Conservation (phyloP, 2,329 filamentous ascomycete genomes). For the Colletotrichum eremochloae region DNA sequence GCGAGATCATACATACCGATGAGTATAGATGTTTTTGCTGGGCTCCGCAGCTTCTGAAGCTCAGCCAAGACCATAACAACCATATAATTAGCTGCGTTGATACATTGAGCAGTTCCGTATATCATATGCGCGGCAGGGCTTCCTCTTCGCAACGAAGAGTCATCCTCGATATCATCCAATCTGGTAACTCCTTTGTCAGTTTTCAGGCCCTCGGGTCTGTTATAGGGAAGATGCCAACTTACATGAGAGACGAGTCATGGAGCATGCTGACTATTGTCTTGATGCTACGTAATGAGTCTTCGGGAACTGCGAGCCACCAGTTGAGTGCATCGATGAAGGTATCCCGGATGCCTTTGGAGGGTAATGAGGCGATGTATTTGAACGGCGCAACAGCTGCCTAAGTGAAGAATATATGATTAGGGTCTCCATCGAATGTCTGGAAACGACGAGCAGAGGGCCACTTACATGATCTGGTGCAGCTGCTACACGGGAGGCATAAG, state of each 20-base stretch:
- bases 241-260: slow-evolving; percentile 19
- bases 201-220: neutral
- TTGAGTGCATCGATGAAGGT: slow-evolving; percentile 23
- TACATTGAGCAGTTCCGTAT: slow-evolving; percentile 87
- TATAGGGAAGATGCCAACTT: neutral
- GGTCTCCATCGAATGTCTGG: neutral
- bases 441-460: neutral
- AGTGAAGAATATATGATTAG: neutral
- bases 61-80: slow-evolving; percentile 84
- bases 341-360: slow-evolving; percentile 12
- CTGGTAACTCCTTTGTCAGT: neutral
- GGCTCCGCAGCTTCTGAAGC: neutral
- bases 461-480: neutral
- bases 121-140: slow-evolving; percentile 86
- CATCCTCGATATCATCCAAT: slow-evolving; percentile 89
- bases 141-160: slow-evolving; percentile 79
- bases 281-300: neutral
- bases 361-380: neutral
- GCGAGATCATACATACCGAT: slow-evolving; percentile 6
- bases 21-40: slow-evolving; percentile 36
- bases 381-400: slow-evolving; percentile 7
- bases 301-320: slow-evolving; percentile 5
- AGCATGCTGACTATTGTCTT: slow-evolving; percentile 15
- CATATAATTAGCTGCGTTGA: slow-evolving; percentile 90
- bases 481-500: neutral